A percentile compares a stretch with the other conserved stretches of the same genome.
phyloP scores from a whole-genome alignment of 306 rosid species.

The Castanea crenata region DNA sequence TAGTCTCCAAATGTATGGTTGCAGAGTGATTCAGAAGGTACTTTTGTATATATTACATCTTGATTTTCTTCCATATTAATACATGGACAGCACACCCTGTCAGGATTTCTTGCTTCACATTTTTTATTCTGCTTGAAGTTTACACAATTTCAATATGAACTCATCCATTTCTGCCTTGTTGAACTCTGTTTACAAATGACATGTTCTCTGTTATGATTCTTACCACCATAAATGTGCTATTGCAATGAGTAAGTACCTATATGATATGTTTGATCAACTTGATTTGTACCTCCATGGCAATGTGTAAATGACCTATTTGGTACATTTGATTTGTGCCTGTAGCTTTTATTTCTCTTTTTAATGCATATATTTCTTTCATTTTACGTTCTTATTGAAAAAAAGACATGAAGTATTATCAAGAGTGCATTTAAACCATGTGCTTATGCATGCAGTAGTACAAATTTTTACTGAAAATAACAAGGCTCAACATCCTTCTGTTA shows the following conservation, averaged over 20 bases:
- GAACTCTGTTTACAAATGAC: background rate
- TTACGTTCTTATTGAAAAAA: background rate
- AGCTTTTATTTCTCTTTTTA: constrained; percentile 8
- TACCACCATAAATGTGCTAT: constrained; percentile 4
- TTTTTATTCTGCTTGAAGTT: constrained; percentile 14
- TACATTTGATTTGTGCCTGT: background rate
- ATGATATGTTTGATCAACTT: no score
- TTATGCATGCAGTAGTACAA: constrained; percentile 17
- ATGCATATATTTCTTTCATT: constrained; percentile 7
- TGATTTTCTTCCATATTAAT: constrained; percentile 13
- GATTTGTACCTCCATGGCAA: no score
- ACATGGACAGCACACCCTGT: background rate
- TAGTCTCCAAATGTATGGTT: constrained; percentile 98
- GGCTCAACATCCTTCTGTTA: background rate
- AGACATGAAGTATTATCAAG: constrained; percentile 12
- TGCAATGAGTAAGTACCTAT: background rate
- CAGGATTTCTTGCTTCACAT: constrained; percentile 2
- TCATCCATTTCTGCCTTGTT: background rate
- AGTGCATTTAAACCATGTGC: constrained; percentile 14
- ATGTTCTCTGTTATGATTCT: background rate
- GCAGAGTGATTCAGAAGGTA: constrained; percentile 99
- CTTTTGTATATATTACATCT: constrained; percentile 20
- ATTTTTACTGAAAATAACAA: background rate
- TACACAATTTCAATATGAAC: background rate
- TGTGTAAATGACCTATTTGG: background rate